Evolutionary conservation across 2,329 filamentous ascomycete genomes (phyloP).

Genomic region (Trichoderma sp.): DNA sequence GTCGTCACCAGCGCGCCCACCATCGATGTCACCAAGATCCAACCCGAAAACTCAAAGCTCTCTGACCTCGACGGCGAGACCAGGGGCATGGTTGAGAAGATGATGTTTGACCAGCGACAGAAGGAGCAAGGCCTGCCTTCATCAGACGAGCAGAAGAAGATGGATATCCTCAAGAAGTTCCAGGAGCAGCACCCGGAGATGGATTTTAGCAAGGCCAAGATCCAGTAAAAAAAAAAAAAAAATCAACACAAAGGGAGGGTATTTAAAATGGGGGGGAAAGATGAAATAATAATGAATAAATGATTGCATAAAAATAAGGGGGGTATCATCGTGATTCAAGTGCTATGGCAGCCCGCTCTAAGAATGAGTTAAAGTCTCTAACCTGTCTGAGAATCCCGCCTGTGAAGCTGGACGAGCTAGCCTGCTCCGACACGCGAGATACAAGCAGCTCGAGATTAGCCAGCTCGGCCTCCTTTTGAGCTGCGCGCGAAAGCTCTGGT

Average conservation of each 20-base stretch:
- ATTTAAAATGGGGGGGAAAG: neutral
- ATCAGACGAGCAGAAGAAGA: slow-evolving; percentile 94
- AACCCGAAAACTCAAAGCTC: slow-evolving; percentile 88
- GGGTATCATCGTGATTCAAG: slow-evolving; percentile 50
- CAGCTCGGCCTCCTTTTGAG: slow-evolving; percentile 53
- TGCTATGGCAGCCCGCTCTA: slow-evolving; percentile 60
- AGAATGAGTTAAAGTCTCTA: slow-evolving; percentile 62
- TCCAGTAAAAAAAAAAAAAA: slow-evolving; percentile 45
- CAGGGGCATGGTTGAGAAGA: slow-evolving; percentile 98
- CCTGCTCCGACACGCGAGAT: slow-evolving; percentile 56
- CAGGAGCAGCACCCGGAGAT: slow-evolving; percentile 75
- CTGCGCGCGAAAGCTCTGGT: slow-evolving; percentile 47
- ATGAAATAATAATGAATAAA: slow-evolving; percentile 13
- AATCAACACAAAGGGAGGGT: slow-evolving; percentile 26
- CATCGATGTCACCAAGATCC: slow-evolving; percentile 94
- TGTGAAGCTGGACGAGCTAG: slow-evolving; percentile 50
- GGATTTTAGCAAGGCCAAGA: slow-evolving; percentile 72
- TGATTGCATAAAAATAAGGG: slow-evolving; percentile 6
- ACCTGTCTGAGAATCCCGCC: slow-evolving; percentile 60
- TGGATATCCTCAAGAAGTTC: slow-evolving; percentile 91
- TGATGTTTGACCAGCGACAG: slow-evolving; percentile 99
- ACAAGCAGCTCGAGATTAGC: slow-evolving; percentile 60
- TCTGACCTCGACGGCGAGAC: slow-evolving; percentile 94
- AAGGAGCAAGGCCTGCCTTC: slow-evolving; percentile 89
- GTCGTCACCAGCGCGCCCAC: slow-evolving; percentile 83